Percentiles rank a stretch among this genome's conserved stretches.
phyloP scores from a whole-genome alignment of 371 early-diverging fungal species.

The Circinella minor region DNA sequence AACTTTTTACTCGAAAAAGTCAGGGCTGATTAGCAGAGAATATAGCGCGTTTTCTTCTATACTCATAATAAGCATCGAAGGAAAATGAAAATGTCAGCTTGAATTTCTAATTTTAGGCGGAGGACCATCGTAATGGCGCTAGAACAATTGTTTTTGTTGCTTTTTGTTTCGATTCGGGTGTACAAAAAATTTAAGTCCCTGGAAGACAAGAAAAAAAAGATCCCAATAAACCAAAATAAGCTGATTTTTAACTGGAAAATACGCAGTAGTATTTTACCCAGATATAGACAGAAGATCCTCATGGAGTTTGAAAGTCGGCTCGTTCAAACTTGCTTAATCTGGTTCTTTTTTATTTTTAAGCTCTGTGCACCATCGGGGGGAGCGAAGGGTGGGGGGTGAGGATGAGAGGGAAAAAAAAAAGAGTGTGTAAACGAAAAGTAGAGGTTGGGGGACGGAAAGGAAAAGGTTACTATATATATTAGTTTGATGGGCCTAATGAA shows the following conservation, averaged over 20 bases:
- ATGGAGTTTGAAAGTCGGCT: slow-evolving; percentile 8
- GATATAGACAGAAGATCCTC: slow-evolving; percentile 1
- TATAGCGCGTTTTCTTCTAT: background rate
- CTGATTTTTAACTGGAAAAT: slow-evolving; percentile 8
- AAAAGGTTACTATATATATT: slow-evolving; percentile 1
- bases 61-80: background rate
- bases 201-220: background rate
- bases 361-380: slow-evolving; percentile 5
- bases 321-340: slow-evolving; percentile 11
- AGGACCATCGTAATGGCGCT: background rate
- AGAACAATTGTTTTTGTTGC: background rate
- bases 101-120: slow-evolving; percentile 7
- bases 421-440: background rate
- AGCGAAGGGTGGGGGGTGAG: too few relatives aligned
- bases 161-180: slow-evolving; percentile 17
- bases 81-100: slow-evolving; percentile 8
- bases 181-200: slow-evolving; percentile 4
- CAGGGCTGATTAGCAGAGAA: too few relatives aligned
- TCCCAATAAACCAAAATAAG: background rate
- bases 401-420: background rate
- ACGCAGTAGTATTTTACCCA: background rate
- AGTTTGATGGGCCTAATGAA: background rate
- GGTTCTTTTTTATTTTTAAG: slow-evolving; percentile 16
- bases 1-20: too few relatives aligned
- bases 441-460: background rate